Base-by-base conservation (phyloP, 225 moss, liverwort and hornwort species). In the Climacium dendroides region DNA sequence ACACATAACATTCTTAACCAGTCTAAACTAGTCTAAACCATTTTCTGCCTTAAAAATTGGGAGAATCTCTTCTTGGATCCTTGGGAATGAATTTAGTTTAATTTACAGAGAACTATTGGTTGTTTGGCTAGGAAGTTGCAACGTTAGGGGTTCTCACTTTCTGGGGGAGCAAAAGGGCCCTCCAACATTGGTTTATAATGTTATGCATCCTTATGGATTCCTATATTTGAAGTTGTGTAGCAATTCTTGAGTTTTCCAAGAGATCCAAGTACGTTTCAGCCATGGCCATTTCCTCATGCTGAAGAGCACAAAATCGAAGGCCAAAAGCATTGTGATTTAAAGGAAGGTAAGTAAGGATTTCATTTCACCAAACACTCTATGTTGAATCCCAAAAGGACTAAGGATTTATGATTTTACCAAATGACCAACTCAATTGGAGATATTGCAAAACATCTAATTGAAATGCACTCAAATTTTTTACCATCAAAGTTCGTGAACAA, bases 171-270 rank as follows among this genome's bases (percentile, higher is more conserved):
- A 18, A 65, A 65, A 19, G 11, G 5, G 11, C 4, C 11, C 20
- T 1, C 39, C 0, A 14, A 3, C 7, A 3, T 7, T 41, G 13
- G 3, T 70, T 25, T 2, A 15, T 39, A 41, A 39, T 25, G 3
- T 25, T 24, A 14, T 25, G 41, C 35, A 35, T 23, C 23, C 9
- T 54, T 6, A 53, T 77, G 4, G 11, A 61, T 45, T 80, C 23
- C 1, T 48, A 8, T 4, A 39, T 16, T 72, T 78, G 80, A 59
- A 4, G 34, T 30, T 78, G 62, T 90, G 75, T 19, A 93, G 90
- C 52, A 70, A 47, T 89, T 87, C 47, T 55, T 82, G 61, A 88
- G 86, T 79, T 93, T 89, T 64, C 92, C 92, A 22, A 88, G 90
- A 69, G 91, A 94, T 77, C 67, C 83, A 25, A 85, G 48, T 41